Percentiles rank a stretch among this genome's conserved stretches.
These are phyloP conservation scores for Brasenia schreberi DNA, from an alignment of 164 flowering plant species.

Conservation along the genomic window DNA sequence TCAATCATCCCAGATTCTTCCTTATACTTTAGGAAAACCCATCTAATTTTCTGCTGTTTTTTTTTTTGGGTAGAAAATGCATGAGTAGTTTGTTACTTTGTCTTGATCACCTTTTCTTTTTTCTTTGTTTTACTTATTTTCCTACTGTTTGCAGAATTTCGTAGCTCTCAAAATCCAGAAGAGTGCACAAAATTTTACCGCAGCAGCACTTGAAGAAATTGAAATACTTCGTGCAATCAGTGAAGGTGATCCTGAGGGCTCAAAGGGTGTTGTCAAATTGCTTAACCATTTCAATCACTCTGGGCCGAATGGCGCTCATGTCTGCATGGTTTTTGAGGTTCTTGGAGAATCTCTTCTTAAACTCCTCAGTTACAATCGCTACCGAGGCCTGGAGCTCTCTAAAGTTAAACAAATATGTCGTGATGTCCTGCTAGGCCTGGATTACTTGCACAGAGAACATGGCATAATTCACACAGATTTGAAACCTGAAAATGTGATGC, in stretches of 20 bases:
- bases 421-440: slow-evolving; percentile 65
- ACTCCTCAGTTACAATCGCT: slow-evolving; percentile 54
- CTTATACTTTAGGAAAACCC: no score
- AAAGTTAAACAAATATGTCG: slow-evolving; percentile 77
- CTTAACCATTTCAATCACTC: slow-evolving; percentile 81
- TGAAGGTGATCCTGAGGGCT: slow-evolving; percentile 52
- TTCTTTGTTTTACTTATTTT: not conserved
- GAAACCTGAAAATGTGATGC: slow-evolving; percentile 89
- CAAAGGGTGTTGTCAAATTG: slow-evolving; percentile 47
- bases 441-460: slow-evolving; percentile 80
- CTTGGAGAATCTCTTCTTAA: slow-evolving; percentile 86
- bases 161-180: slow-evolving; percentile 93
- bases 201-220: slow-evolving; percentile 88
- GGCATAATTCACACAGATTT: slow-evolving; percentile 79
- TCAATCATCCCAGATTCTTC: no score
- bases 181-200: slow-evolving; percentile 81
- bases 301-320: slow-evolving; percentile 94
- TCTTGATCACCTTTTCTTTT: not conserved
- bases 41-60: not conserved
- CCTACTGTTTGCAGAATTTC: slow-evolving; percentile 33
- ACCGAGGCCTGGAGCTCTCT: slow-evolving; percentile 53
- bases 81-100: not conserved
- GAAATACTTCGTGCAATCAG: slow-evolving; percentile 64
- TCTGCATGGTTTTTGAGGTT: slow-evolving; percentile 85
- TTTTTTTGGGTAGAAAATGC: not conserved